These are phyloP conservation scores for Davidsoniella eucalypti DNA, from an alignment of 2,329 filamentous ascomycete genomes.

Conservation along the genomic window DNA sequence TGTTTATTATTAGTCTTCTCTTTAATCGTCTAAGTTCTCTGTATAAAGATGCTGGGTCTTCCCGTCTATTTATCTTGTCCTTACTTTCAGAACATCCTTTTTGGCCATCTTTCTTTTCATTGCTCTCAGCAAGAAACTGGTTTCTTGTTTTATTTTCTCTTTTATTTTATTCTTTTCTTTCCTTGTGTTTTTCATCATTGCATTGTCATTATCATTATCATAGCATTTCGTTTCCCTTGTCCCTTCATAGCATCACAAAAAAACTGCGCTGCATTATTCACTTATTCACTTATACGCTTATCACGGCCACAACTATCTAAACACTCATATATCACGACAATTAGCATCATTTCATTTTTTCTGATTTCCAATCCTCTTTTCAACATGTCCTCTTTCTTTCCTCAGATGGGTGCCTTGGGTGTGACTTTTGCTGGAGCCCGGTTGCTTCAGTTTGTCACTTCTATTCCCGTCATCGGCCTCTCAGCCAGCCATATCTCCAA, in stretches of 20 bases:
- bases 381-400: not conserved
- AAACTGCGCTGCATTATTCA: not conserved
- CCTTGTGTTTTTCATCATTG: not conserved
- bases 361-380: not conserved
- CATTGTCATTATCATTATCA: not conserved
- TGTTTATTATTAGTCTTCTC: too few relatives aligned
- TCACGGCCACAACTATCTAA: too few relatives aligned
- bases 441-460: conserved; percentile 50
- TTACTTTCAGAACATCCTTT: not conserved
- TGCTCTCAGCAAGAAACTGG: not conserved
- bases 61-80: too few relatives aligned
- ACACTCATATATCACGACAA: not conserved
- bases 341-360: not conserved
- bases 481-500: conserved; percentile 66
- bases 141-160: not conserved
- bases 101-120: not conserved
- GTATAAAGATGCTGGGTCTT: too few relatives aligned
- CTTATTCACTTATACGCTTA: conserved; percentile 9
- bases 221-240: conserved; percentile 14
- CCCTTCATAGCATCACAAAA: conserved; percentile 15
- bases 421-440: conserved; percentile 63
- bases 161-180: not conserved
- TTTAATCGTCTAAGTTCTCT: too few relatives aligned
- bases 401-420: conserved; percentile 49
- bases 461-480: conserved; percentile 66